Conservation (phyloP, 1,139 yeast species). For the Magnusiomyces tetraspermus region DNA sequence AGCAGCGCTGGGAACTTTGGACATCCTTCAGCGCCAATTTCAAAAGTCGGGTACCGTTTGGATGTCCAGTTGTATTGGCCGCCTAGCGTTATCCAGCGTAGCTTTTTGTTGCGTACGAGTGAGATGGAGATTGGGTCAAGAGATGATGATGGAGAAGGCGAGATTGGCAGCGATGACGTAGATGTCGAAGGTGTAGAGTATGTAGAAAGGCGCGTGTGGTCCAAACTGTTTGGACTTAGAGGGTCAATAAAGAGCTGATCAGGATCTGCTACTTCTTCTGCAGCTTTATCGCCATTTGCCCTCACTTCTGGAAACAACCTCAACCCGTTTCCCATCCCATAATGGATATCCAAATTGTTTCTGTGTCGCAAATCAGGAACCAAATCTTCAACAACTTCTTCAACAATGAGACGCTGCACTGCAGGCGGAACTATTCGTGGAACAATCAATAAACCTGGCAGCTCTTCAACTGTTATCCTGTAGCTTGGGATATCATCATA, state of each 20-base stretch:
- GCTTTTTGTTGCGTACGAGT: constrained; percentile 23
- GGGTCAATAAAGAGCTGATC: background rate
- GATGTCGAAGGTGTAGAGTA: too few species aligned
- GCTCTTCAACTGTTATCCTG: constrained; percentile 20
- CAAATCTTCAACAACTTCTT: constrained; percentile 27
- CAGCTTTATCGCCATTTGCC: background rate
- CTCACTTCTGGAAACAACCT: background rate
- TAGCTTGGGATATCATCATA: too few species aligned
- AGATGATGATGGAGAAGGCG: too few species aligned
- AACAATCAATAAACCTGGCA: constrained; percentile 33
- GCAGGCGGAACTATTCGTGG: constrained; percentile 22
- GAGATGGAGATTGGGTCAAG: constrained; percentile 7
- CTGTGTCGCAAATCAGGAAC: constrained; percentile 30
- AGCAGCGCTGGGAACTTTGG: constrained; percentile 33
- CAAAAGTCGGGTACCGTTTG: constrained; percentile 35
- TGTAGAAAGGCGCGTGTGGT: background rate
- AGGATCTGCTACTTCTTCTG: background rate
- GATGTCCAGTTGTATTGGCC: constrained; percentile 41
- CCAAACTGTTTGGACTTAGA: background rate
- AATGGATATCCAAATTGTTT: constrained; percentile 33
- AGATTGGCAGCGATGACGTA: too few species aligned
- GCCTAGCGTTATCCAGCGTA: constrained; percentile 40
- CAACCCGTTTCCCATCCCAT: constrained; percentile 13
- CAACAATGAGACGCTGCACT: constrained; percentile 28
- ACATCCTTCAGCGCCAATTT: constrained; percentile 27